These are phyloP conservation scores for Colletotrichum trifolii DNA, from an alignment of 2,329 filamentous ascomycete species.

Conservation along the genomic window DNA sequence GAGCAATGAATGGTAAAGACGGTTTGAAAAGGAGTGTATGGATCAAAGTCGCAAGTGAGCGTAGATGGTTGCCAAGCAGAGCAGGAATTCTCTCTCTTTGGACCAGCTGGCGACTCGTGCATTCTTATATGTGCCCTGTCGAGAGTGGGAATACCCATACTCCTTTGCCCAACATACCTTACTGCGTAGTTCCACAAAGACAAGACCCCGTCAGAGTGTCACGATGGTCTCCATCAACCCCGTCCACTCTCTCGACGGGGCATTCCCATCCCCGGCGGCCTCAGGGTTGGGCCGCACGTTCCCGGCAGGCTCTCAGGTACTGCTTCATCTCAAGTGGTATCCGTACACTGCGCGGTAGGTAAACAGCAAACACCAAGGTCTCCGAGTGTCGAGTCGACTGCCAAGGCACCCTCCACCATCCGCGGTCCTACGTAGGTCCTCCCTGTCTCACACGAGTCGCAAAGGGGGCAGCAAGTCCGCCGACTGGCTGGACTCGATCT, in stretches of 20 bases:
- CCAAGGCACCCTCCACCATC: neutral
- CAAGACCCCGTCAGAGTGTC: neutral
- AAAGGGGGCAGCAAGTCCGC: neutral
- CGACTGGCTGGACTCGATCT: conserved; percentile 22
- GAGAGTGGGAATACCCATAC: neutral
- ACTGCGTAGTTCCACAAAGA: neutral
- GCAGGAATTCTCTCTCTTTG: no score
- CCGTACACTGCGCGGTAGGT: neutral
- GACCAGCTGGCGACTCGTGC: neutral
- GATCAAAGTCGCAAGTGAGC: neutral
- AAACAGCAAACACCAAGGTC: conserved; percentile 18
- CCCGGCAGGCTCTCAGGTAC: neutral
- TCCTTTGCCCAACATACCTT: no score
- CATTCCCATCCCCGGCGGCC: conserved; percentile 23
- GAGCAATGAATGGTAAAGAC: neutral
- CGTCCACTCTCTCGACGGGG: conserved; percentile 11
- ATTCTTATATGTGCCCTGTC: conserved; percentile 11
- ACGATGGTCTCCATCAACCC: conserved; percentile 21
- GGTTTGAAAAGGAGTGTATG: conserved; percentile 13
- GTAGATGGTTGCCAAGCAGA: conserved; percentile 19
- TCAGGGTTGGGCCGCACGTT: conserved; percentile 22
- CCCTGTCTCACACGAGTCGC: conserved; percentile 11
- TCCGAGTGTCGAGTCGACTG: conserved; percentile 12
- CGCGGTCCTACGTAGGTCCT: neutral
- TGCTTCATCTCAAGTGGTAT: conserved; percentile 26